phyloP scores from a whole-genome alignment of 2,329 filamentous ascomycete species.

The Hymenoscyphus salicellus region DNA sequence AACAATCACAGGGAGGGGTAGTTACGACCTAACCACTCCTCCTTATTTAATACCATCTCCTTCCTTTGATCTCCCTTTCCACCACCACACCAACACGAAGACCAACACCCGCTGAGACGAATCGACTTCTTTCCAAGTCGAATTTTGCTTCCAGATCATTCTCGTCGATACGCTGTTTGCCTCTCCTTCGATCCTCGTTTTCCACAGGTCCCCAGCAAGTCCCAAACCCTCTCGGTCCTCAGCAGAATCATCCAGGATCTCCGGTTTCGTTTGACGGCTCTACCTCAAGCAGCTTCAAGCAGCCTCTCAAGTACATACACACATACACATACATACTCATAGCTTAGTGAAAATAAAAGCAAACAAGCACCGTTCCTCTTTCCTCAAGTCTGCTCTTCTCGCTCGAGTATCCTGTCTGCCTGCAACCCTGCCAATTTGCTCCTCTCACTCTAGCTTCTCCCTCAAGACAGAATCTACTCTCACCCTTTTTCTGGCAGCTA shows the following conservation, averaged over 20 bases:
- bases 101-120: not conserved
- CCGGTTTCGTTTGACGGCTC: conserved; percentile 26
- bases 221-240: conserved; percentile 17
- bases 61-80: conserved; percentile 5
- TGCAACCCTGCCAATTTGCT: conserved; percentile 17
- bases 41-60: conserved; percentile 16
- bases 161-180: conserved; percentile 2
- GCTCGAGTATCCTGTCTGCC: conserved; percentile 21
- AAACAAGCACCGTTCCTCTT: conserved; percentile 38
- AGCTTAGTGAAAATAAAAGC: conserved; percentile 52
- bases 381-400: conserved; percentile 26
- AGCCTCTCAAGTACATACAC: conserved; percentile 41
- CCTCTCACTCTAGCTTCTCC: conserved; percentile 33
- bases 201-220: not conserved
- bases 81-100: not conserved
- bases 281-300: conserved; percentile 18
- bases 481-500: conserved; percentile 13
- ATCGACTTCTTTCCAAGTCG: conserved; percentile 1
- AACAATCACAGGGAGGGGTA: conserved; percentile 6
- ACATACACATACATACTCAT: conserved; percentile 24
- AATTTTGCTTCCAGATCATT: not conserved
- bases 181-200: not conserved
- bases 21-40: not conserved
- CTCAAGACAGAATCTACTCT: conserved; percentile 14
- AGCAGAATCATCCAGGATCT: conserved; percentile 13